Evolutionary conservation across 2,329 filamentous ascomycete genomes (phyloP).

Genomic region (Fusarium citri): DNA sequence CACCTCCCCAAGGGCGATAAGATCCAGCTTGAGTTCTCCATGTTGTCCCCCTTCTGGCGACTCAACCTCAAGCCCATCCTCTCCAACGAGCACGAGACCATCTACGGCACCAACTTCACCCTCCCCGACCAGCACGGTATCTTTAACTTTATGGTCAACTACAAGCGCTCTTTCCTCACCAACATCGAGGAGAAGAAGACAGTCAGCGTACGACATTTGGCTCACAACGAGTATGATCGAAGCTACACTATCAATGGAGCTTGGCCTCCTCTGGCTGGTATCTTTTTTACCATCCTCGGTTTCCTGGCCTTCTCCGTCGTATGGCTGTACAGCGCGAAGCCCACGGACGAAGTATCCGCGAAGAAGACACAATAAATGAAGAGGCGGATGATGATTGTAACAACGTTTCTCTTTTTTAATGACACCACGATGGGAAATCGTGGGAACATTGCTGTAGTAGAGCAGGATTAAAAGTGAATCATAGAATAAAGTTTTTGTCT

Average conservation of each 20-base stretch:
- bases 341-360: conserved; percentile 48
- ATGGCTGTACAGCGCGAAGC: conserved; percentile 79
- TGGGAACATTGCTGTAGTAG: conserved; percentile 30
- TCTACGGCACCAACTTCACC: conserved; percentile 81
- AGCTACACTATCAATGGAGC: conserved; percentile 90
- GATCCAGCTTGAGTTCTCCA: conserved; percentile 96
- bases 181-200: conserved; percentile 93
- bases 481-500: conserved; percentile 39
- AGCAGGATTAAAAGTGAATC: conserved; percentile 40
- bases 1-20: conserved; percentile 74
- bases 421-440: conserved; percentile 17
- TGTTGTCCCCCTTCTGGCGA: conserved; percentile 98
- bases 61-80: conserved; percentile 73
- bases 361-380: conserved; percentile 62
- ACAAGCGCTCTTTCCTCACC: conserved; percentile 93
- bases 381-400: conserved; percentile 35
- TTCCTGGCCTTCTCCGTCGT: conserved; percentile 87
- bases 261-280: conserved; percentile 94
- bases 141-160: conserved; percentile 98
- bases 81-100: conserved; percentile 73
- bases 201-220: conserved; percentile 94
- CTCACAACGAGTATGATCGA: conserved; percentile 95
- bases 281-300: conserved; percentile 83
- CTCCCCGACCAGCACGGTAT: conserved; percentile 98
- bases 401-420: conserved; percentile 27